Evolutionary conservation across 192 early-diverging fungal genomes (phyloP), one percentile per base, ranked within the genome.

Genomic region (Pilaira anomala): DNA sequence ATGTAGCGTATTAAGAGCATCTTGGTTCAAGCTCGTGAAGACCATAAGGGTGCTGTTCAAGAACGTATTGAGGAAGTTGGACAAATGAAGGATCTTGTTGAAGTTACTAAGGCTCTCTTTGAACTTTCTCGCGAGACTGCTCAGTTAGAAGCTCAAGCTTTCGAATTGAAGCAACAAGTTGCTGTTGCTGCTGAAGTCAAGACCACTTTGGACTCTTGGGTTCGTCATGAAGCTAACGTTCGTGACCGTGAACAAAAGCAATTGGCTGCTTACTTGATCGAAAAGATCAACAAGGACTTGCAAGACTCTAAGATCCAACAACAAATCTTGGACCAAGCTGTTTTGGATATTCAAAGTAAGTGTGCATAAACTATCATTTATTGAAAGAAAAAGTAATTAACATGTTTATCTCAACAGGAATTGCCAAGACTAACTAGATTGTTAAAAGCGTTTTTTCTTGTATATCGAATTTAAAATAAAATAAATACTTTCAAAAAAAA

Each of bases 121-220:
- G 91, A 87, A 45, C 88, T 97, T 77, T 96, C 94, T 72, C 94
- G 92, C 84, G 88, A 98, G 74, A 93, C 94, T 73, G 94, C 94
- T 52, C 75, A 86, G 62, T 87, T 98, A 71, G 94, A 97, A 74
- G 94, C 94, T 40, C 87, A 96, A 78, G 89, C 93, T 48, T 98
- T 92, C 73, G 89, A 94, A 79, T 84, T 97, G 53, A 93, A 98
- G 89, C 96, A 98, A 77, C 86, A 87, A 69, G 89, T 88, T 25
- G 80, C 85, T 53, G 83, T 92, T 65, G 84, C 87, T 58, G 22
- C 73, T 33, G 94, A 98, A 78, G 85, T 92, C 72, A 95, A 95
- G 88, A 46, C 79, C 18, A 87, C 90, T 55, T 82, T 98, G 21
- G 96, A 98, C 80, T 89, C 91, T 41, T 98, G 96, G 96, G 94